Base-by-base conservation (phyloP, 2,329 filamentous ascomycete genomes). In the Aspergillus sp. region DNA sequence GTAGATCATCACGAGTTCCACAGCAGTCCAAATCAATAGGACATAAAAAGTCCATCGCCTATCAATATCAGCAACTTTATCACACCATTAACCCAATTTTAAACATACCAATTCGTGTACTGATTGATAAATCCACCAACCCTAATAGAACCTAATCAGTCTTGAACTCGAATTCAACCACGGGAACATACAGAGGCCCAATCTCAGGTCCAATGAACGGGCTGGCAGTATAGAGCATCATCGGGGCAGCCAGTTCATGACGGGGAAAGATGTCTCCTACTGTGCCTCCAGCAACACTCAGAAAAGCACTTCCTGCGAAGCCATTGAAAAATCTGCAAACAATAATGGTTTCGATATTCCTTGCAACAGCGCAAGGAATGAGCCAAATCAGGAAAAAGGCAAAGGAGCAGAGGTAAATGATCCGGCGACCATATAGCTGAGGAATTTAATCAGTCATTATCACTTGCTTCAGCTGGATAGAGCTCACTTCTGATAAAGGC, bases 31-130 rank as follows among this genome's bases (percentile, higher is more conserved):
- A 40, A 95, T 94, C 40, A 95, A 68, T 46, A 95, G 72, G 4
- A 90, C 76, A 60, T 90, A 95, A 65, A 93, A 90, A 0, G 84
- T 86, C 87, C 87, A 93, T 41, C 86, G 73, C 85, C 68, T 70
- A 37, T 39, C 11, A 28, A 10, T 27, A 6, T 19, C 19, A 27
- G 41, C 41, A 43, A 42, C 52, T 50, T 34, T 5, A 13, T 27
- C 11, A 6, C n/a, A 7, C 28, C 5, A n/a, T 6, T 27, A 19
- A 11, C 37, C 33, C 10, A 19, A 19, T 19, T 2, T 4, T 19
- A 19, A 19, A 19, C 19, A 2, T 59, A 72, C 77, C 89, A 95
- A 44, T 73, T 70, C 4, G 76, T 77, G 54, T 84, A 81, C 53
- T 85, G 80, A 62, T 91, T 91, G 63, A 95, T 89, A 64, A 94